Evolutionary conservation across 1,284 basidiomycete genomes (phyloP).

Genomic region (Peniophora sp.): DNA sequence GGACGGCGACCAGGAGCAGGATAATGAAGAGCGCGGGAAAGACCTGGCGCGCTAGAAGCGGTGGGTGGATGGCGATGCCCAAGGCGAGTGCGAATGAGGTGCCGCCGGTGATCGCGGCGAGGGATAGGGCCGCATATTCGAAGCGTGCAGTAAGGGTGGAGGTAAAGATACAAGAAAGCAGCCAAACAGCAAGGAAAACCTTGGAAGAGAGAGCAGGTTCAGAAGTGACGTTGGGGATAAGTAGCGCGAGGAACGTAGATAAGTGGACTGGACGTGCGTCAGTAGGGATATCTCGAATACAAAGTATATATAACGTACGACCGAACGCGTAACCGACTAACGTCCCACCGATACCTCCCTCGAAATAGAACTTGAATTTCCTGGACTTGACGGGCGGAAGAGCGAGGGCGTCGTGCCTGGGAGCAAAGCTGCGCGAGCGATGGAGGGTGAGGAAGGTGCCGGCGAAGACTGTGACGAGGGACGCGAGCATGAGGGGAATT

Average conservation of each 20-base stretch:
- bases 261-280: slow-evolving; percentile 37
- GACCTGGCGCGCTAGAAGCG: slow-evolving; percentile 46
- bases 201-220: slow-evolving; percentile 34
- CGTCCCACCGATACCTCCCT: slow-evolving; percentile 57
- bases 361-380: slow-evolving; percentile 30
- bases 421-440: slow-evolving; percentile 52
- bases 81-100: slow-evolving; percentile 42
- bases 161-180: slow-evolving; percentile 39
- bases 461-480: slow-evolving; percentile 46
- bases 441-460: slow-evolving; percentile 64
- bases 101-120: slow-evolving; percentile 40
- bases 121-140: slow-evolving; percentile 34
- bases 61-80: slow-evolving; percentile 50
- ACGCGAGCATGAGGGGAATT: slow-evolving; percentile 44
- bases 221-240: slow-evolving; percentile 44
- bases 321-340: slow-evolving; percentile 53
- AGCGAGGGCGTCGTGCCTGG: slow-evolving; percentile 28
- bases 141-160: slow-evolving; percentile 43
- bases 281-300: slow-evolving; percentile 3
- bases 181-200: slow-evolving; percentile 52
- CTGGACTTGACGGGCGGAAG: slow-evolving; percentile 27
- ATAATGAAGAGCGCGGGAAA: slow-evolving; percentile 32
- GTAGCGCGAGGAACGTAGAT: slow-evolving; percentile 48
- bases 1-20: slow-evolving; percentile 31
- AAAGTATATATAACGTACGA: slow-evolving; percentile 27